Evolutionary conservation across 768 basidiomycete genomes (phyloP).

Genomic region (Lactifluus subvellereus): DNA sequence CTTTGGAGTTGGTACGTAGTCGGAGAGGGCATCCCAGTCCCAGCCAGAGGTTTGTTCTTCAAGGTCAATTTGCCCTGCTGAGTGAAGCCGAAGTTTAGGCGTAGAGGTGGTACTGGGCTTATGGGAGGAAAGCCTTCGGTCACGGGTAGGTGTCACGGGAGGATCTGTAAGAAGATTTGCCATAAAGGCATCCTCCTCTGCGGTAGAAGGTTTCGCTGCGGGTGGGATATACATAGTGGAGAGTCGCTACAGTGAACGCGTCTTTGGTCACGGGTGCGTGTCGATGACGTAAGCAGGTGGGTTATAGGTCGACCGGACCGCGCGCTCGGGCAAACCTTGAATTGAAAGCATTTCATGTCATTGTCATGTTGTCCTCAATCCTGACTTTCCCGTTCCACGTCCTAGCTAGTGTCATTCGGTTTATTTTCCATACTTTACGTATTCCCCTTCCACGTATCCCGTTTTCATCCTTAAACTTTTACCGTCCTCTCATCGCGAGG

Average conservation of each 20-base stretch:
- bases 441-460: constrained; percentile 54
- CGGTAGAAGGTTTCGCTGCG: constrained; percentile 32
- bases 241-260: neutral
- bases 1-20: constrained; percentile 24
- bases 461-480: constrained; percentile 45
- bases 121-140: constrained; percentile 10
- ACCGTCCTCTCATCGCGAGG: constrained; percentile 33
- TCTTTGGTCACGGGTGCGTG: constrained; percentile 17
- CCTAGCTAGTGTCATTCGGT: constrained; percentile 54
- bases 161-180: constrained; percentile 41
- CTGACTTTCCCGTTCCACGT: constrained; percentile 57
- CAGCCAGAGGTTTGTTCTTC: constrained; percentile 10
- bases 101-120: neutral
- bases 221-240: constrained; percentile 30
- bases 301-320: neutral
- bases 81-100: constrained; percentile 3
- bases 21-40: constrained; percentile 25
- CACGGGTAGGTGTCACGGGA: constrained; percentile 26
- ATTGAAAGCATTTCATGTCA: too few relatives aligned
- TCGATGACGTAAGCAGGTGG: constrained; percentile 6
- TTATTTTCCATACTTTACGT: constrained; percentile 60
- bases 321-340: neutral
- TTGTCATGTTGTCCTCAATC: constrained; percentile 31
- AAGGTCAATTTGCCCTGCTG: constrained; percentile 14
- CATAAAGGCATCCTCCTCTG: constrained; percentile 59